Base-by-base conservation (phyloP, 306 rosid genomes). In the Trifolium fragiferum region DNA sequence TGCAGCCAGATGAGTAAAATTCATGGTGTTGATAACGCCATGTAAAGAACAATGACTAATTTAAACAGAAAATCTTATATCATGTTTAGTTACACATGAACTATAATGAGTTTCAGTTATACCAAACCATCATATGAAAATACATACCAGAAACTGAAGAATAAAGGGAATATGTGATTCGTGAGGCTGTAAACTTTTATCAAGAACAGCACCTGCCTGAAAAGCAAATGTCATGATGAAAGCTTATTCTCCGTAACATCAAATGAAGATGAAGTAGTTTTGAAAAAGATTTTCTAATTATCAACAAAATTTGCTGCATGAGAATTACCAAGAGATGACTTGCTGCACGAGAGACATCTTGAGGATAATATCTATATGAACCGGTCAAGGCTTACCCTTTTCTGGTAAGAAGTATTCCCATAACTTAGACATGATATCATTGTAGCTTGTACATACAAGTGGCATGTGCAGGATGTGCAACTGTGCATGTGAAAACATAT, bases 131-230 rank as follows among this genome's bases (percentile, higher is more conserved):
- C 43, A 43, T 14, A 41, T 11, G 37, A 51, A 71, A 58, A 53
- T 58, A 58, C 78, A 73, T 84, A 86, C 90, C 88, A 84, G 23
- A 78, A 86, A 86, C 81, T 86, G 88, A 75, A 86, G 86, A 78
- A 84, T 76, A 35, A 81, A 93, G 43, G 97, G 97, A 77, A 91
- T 89, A 81, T 93, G 98, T n/a, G 98, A 92, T 84, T 93, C 97
- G 78, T 89, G 83, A 55, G 98, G 97, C 75, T 88, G 98, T 64
- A 93, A 75, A 64, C 87, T 85, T 87, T 73, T 81, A 70, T 79
- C 88, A 78, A 91, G 81, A 80, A 88, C 91, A 43, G 89, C 89
- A 53, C 97, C 93, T 66, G 84, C 88, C 96, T 93, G 93, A 77
- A 85, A 87, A 87, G 61, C 10, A 68, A 44, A 72, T 15, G 53